These are phyloP conservation scores for Boechera stricta DNA, from an alignment of 345 rosid species.

Conservation along the genomic window DNA sequence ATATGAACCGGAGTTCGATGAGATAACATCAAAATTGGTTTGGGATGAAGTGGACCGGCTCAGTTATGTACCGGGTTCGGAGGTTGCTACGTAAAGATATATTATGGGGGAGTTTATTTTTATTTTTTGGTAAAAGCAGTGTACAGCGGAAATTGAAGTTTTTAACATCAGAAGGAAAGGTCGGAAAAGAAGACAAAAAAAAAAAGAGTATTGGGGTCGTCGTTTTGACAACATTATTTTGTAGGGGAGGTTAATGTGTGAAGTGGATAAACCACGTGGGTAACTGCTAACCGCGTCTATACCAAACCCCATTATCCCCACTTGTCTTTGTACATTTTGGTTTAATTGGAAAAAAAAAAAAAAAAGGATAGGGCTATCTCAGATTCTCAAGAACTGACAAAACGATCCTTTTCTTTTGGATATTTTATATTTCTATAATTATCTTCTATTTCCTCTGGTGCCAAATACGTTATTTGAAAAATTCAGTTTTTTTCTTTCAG, in stretches of 20 bases:
- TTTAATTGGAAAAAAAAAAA: background rate
- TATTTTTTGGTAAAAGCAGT: conserved; percentile 31
- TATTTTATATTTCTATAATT: background rate
- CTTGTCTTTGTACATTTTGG: conserved; percentile 35
- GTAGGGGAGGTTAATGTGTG: conserved; percentile 31
- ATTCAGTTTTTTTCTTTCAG: background rate
- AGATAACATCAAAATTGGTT: conserved; percentile 72
- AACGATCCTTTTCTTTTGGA: conserved; percentile 31
- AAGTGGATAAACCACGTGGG: conserved; percentile 36
- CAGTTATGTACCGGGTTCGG: conserved; percentile 60
- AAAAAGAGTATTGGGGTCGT: conserved; percentile 23
- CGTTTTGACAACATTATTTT: conserved; percentile 26
- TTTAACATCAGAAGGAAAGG: conserved; percentile 24
- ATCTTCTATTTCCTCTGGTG: background rate
- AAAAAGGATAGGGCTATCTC: background rate
- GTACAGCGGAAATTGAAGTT: conserved; percentile 34
- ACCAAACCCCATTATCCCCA: conserved; percentile 24
- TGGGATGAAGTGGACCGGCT: conserved; percentile 88
- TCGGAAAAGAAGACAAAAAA: conserved; percentile 7
- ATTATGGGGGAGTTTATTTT: background rate
- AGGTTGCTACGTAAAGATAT: conserved; percentile 54
- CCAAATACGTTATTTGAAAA: background rate
- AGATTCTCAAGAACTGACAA: conserved; percentile 12
- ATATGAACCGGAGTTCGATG: conserved; percentile 77
- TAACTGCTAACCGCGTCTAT: conserved; percentile 33